A percentile compares a stretch with the other conserved stretches of the same genome.
Evolutionary conservation across 352 stramenopile genomes (phyloP).

Genomic region (Aphanomyces stellatus): DNA sequence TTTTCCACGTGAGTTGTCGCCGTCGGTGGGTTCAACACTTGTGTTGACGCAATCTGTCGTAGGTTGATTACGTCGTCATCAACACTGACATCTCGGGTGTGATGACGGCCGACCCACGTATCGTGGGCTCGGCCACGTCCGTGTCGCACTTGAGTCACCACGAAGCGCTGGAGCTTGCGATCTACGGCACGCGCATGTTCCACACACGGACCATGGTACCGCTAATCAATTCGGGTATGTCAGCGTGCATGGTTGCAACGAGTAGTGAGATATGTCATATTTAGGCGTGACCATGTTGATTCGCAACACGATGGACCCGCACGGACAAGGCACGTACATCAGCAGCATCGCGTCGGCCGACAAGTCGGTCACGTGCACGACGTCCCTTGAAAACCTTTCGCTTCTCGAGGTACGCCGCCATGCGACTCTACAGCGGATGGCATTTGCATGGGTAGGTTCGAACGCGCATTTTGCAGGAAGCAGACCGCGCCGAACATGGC

Average conservation of each 20-base stretch:
- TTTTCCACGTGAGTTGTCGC: slow-evolving; percentile 23
- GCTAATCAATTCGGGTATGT: slow-evolving; percentile 49
- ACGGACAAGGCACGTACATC: slow-evolving; percentile 76
- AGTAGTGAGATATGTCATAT: not conserved
- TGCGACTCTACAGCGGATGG: not conserved
- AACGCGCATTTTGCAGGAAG: slow-evolving; percentile 70
- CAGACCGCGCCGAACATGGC: slow-evolving; percentile 29
- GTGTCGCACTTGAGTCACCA: slow-evolving; percentile 73
- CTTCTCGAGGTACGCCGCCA: slow-evolving; percentile 42
- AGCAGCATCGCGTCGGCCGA: slow-evolving; percentile 46
- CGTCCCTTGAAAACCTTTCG: slow-evolving; percentile 68
- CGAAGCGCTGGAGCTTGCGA: slow-evolving; percentile 67
- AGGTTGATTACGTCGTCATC: slow-evolving; percentile 74
- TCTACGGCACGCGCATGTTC: slow-evolving; percentile 81
- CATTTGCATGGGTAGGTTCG: slow-evolving; percentile 25
- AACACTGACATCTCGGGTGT: slow-evolving; percentile 79
- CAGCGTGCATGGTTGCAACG: not conserved
- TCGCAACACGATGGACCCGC: slow-evolving; percentile 73
- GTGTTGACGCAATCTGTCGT: not conserved
- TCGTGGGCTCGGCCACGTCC: slow-evolving; percentile 61
- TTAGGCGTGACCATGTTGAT: slow-evolving; percentile 75
- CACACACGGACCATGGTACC: slow-evolving; percentile 79
- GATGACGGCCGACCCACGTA: slow-evolving; percentile 71
- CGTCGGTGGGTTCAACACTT: not conserved
- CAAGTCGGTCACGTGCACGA: slow-evolving; percentile 66